Evolutionary conservation across 257 asterid genomes (phyloP).

Genomic region (Nicotiana undulata): DNA sequence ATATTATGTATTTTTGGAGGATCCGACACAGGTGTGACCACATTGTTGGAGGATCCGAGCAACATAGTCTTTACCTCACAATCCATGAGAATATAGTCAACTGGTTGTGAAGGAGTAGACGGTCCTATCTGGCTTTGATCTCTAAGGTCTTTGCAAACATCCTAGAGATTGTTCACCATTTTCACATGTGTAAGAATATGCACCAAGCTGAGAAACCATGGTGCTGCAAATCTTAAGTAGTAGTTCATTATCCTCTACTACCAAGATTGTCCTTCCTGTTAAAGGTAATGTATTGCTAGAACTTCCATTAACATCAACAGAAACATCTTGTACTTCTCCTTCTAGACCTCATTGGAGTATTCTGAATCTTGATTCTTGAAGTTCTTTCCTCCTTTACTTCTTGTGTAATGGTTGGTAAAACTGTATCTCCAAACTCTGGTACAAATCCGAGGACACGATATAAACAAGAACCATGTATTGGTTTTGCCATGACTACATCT

Average conservation of each 20-base stretch:
- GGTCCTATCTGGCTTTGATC: neutral
- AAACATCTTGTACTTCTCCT: neutral
- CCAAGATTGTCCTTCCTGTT: constrained; percentile 43
- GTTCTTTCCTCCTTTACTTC: neutral
- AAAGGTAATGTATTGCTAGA: constrained; percentile 14
- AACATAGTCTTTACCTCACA: constrained; percentile 45
- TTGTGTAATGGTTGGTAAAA: neutral
- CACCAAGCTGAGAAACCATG: constrained; percentile 46
- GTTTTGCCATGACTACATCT: constrained; percentile 48
- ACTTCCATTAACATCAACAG: neutral
- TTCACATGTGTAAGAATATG: constrained; percentile 22
- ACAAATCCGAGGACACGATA: constrained; percentile 32
- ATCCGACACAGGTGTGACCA: neutral
- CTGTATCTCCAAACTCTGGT: constrained; percentile 43
- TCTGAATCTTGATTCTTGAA: neutral
- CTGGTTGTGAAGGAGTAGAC: constrained; percentile 13
- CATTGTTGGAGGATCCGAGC: neutral
- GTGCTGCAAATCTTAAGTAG: constrained; percentile 34
- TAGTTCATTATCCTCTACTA: constrained; percentile 49
- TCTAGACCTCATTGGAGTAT: neutral
- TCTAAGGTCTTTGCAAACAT: constrained; percentile 26
- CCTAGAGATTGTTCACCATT: constrained; percentile 50
- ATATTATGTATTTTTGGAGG: no score
- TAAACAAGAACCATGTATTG: constrained; percentile 72
- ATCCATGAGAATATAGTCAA: constrained; percentile 69